phyloP scores from a whole-genome alignment of 176 grass and related monocot genomes.

The Hordeum marinum region DNA sequence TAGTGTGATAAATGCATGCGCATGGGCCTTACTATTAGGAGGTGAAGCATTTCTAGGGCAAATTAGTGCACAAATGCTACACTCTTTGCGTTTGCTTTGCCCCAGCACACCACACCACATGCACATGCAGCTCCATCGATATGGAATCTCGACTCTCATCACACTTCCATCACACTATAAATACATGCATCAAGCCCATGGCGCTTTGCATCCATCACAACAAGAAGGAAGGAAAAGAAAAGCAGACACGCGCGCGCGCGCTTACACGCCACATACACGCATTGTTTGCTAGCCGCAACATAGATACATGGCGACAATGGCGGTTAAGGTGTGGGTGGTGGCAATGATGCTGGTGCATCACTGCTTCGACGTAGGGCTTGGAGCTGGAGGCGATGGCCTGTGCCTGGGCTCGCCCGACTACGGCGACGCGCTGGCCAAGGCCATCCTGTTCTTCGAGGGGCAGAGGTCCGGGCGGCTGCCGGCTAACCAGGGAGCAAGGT shows the following conservation, averaged over 20 bases:
- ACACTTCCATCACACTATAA: slow-evolving; percentile 31
- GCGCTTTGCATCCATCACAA: neutral
- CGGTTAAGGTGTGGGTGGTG: slow-evolving; percentile 8
- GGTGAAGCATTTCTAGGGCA: neutral
- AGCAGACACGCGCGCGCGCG: neutral
- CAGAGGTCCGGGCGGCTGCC: slow-evolving; percentile 71
- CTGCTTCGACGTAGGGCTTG: neutral
- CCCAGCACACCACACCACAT: neutral
- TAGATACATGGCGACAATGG: neutral
- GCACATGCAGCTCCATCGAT: neutral
- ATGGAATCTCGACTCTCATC: neutral
- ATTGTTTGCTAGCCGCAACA: neutral
- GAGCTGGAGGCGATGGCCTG: neutral
- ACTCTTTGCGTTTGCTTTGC: slow-evolving; percentile 8
- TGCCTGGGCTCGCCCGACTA: slow-evolving; percentile 47
- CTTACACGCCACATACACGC: no score
- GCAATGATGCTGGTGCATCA: slow-evolving; percentile 12
- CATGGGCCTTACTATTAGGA: neutral
- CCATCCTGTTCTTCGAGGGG: slow-evolving; percentile 99
- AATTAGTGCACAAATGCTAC: neutral
- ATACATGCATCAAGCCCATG: slow-evolving; percentile 6
- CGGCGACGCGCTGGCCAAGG: slow-evolving; percentile 79
- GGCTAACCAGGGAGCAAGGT: slow-evolving; percentile 43
- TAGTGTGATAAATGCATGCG: neutral
- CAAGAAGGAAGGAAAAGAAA: neutral